Conservation (phyloP, 331 rosid genomes). For the Acacia concinna region DNA sequence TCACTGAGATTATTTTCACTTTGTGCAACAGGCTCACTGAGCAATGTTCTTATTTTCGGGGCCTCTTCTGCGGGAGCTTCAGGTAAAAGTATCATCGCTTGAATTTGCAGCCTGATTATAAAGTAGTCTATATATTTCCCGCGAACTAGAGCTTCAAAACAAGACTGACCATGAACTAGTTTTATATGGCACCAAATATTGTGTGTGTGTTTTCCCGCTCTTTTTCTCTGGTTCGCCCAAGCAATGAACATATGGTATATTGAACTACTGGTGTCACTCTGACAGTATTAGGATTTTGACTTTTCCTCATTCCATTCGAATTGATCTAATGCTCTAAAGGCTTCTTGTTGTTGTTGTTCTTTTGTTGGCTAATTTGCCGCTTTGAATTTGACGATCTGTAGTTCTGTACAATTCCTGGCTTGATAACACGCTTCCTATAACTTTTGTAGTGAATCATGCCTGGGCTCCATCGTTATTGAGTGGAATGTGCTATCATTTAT, state of each 20-base stretch:
- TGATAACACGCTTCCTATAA: conserved; percentile 5
- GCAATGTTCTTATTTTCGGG: conserved; percentile 60
- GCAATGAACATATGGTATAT: neutral
- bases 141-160: neutral
- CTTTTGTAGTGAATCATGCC: conserved; percentile 58
- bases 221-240: neutral
- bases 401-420: neutral
- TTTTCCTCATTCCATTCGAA: conserved; percentile 7
- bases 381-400: conserved; percentile 6
- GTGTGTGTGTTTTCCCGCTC: neutral
- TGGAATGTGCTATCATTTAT: conserved; percentile 58
- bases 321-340: neutral
- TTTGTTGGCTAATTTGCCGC: neutral
- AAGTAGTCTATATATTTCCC: neutral
- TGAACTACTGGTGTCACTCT: neutral
- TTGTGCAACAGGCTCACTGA: conserved; percentile 52
- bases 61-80: conserved; percentile 70
- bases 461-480: conserved; percentile 44
- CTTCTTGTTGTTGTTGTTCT: neutral
- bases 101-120: neutral
- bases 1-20: conserved; percentile 18
- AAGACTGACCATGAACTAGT: neutral
- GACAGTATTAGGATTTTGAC: neutral
- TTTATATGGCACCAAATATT: neutral
- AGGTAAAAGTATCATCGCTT: conserved; percentile 43